Conservation (phyloP, 306 rosid genomes). For the Trifolium subterraneum region DNA sequence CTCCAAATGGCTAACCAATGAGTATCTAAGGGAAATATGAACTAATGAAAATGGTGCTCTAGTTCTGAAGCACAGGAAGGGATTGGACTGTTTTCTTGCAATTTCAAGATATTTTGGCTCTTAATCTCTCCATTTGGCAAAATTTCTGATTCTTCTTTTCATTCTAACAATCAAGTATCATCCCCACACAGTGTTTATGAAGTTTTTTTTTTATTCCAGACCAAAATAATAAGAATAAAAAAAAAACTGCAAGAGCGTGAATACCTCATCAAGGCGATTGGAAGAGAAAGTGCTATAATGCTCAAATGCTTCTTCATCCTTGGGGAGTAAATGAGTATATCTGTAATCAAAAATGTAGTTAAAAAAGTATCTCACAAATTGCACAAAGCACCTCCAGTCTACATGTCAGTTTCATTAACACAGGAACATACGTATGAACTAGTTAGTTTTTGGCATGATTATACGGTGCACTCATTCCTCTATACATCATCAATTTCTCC, state of each 20-base stretch:
- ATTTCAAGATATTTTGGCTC: not conserved
- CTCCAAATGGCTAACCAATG: constrained; percentile 21
- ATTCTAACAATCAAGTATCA: constrained; percentile 1
- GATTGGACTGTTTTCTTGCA: constrained; percentile 10
- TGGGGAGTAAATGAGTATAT: constrained; percentile 87
- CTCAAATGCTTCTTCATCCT: constrained; percentile 88
- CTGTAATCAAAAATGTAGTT: constrained; percentile 50
- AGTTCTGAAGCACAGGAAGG: constrained; percentile 4
- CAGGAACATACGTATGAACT: constrained; percentile 50
- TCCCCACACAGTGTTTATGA: not conserved
- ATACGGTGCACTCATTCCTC: constrained; percentile 15
- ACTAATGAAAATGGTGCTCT: not conserved
- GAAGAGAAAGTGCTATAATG: constrained; percentile 74
- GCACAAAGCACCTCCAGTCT: constrained; percentile 21
- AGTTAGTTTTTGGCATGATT: constrained; percentile 28
- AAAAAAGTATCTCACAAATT: constrained; percentile 42
- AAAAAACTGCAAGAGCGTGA: constrained; percentile 25
- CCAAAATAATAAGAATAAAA: not conserved
- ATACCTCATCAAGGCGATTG: constrained; percentile 96
- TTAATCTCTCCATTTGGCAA: constrained; percentile 1
- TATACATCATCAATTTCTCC: constrained; percentile 35
- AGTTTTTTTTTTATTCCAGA: constrained; percentile 29
- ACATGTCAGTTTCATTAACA: constrained; percentile 35
- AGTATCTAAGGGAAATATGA: constrained; percentile 20
- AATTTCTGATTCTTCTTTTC: not conserved